Conservation (phyloP, 805 yeast species). For the Wickerhamiella shivajii region DNA sequence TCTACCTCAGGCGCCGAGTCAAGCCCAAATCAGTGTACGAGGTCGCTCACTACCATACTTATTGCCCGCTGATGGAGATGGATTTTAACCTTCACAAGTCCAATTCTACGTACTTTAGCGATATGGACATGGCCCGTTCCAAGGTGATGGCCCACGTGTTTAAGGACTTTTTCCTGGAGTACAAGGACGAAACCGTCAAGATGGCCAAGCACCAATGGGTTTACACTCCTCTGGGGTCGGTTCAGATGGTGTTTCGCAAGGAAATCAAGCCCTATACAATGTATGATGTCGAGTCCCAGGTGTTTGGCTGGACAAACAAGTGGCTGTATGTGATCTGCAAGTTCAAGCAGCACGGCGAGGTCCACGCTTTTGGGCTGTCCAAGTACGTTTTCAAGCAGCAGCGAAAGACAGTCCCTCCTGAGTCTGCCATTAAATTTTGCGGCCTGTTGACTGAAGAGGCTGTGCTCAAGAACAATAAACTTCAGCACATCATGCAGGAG, state of each 20-base stretch:
- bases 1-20: slow-evolving; percentile 23
- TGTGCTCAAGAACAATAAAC: slow-evolving; percentile 20
- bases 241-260: slow-evolving; percentile 48
- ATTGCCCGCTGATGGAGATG: slow-evolving; percentile 63
- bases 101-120: slow-evolving; percentile 72
- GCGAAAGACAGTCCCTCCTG: slow-evolving; percentile 59
- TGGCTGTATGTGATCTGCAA: slow-evolving; percentile 64
- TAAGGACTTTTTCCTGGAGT: slow-evolving; percentile 38
- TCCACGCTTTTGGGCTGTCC: slow-evolving; percentile 49
- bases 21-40: slow-evolving; percentile 27
- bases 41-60: slow-evolving; percentile 32
- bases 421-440: slow-evolving; percentile 38
- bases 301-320: slow-evolving; percentile 74
- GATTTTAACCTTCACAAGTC: slow-evolving; percentile 81
- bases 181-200: slow-evolving; percentile 23
- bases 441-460: slow-evolving; percentile 43
- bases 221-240: slow-evolving; percentile 65
- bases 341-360: slow-evolving; percentile 30
- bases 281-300: slow-evolving; percentile 41
- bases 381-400: slow-evolving; percentile 73
- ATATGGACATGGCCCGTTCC: slow-evolving; percentile 66
- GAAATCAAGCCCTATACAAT: slow-evolving; percentile 57
- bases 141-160: slow-evolving; percentile 43
- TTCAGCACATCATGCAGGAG: slow-evolving; percentile 13
- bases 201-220: slow-evolving; percentile 30